Evolutionary conservation across 768 basidiomycete species (phyloP), one percentile per base, ranked within the genome.

Genomic region (Russula earlei): DNA sequence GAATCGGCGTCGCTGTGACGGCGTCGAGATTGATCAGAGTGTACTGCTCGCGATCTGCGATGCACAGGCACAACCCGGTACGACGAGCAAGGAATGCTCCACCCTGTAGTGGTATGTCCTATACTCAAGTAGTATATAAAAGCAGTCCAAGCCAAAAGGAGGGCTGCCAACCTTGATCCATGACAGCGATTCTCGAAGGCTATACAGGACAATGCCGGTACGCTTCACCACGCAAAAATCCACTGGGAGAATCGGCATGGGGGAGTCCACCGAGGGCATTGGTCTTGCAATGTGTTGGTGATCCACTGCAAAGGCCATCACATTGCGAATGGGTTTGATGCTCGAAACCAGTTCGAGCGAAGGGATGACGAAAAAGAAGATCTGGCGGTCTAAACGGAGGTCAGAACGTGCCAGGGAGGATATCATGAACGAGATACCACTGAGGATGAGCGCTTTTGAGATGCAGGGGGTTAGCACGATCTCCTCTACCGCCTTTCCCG

Each of bases 311-410:
- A 95, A 82, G 0, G 85, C 75, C 19, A 87, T 71, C 4, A 90
- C 86, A 56, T 93, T 84, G 43, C 91, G 79, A 22, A 97, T 76
- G 2, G 93, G 86, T 54, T 85, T 85, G 59, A 89, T 83, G 15
- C 71, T 61, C 6, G 82, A 75, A 0, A 89, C 76, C 1, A 81
- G 78, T 56, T 93, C 89, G 19, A 97, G 77, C 4, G 83, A 80
- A 1, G 95, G 93, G 1, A 94, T 72, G 0, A 82, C 77, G 62
- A 89, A 88, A 66, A 96, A 85, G 66, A 87, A 79, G 4, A 98
- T 70, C 60, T 82, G 79, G 57, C 74, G 77, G 55, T 84, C 84
- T 75, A 60, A 15, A 20, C 4, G 8, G 40, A 20, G 42, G 25
- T 29, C 54, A 59, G 56, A 62, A 1, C 45, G 33, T 9, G 37